Evolutionary conservation across 2,329 filamentous ascomycete species (phyloP).

Genomic region (Fonsecaea monophora): DNA sequence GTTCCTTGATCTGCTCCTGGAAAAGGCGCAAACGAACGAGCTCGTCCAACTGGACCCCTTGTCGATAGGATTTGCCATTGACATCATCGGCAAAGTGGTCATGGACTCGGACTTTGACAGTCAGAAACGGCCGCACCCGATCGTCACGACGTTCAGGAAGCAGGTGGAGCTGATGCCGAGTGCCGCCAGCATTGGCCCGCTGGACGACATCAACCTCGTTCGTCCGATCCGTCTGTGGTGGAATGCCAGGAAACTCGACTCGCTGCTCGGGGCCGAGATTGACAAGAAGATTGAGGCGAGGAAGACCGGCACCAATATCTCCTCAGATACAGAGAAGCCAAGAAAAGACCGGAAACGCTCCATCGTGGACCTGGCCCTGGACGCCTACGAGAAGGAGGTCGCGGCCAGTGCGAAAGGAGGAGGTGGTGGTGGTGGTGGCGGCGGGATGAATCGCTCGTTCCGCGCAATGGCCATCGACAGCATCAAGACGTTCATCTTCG

Average conservation of each 20-base stretch:
- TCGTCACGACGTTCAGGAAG: conserved; percentile 40
- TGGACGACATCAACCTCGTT: conserved; percentile 27
- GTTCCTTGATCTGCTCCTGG: conserved; percentile 40
- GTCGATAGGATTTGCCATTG: conserved; percentile 44
- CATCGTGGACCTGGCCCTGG: conserved; percentile 38
- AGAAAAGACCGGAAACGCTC: conserved; percentile 32
- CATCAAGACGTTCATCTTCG: conserved; percentile 44
- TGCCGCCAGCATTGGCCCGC: conserved; percentile 16
- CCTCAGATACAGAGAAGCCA: conserved; percentile 9
- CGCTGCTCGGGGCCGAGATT: conserved; percentile 33
- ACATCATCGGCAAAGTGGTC: conserved; percentile 44
- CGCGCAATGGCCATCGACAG: conserved; percentile 37
- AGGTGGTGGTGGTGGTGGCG: neutral
- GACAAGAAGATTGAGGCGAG: conserved; percentile 28
- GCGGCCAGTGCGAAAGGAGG: conserved; percentile 1
- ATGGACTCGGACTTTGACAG: conserved; percentile 40
- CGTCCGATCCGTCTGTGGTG: conserved; percentile 30
- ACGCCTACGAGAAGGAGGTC: conserved; percentile 37
- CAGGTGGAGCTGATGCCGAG: conserved; percentile 36
- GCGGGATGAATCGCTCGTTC: conserved; percentile 24
- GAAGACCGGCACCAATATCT: conserved; percentile 1
- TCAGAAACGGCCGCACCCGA: conserved; percentile 37
- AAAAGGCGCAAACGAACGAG: conserved; percentile 36
- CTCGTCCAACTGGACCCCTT: conserved; percentile 41
- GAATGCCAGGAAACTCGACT: conserved; percentile 36